Percentiles rank a stretch among this genome's conserved stretches.
These are phyloP conservation scores for Stephania yunnanensis DNA, from an alignment of 164 flowering plant species.

Conservation along the genomic window DNA sequence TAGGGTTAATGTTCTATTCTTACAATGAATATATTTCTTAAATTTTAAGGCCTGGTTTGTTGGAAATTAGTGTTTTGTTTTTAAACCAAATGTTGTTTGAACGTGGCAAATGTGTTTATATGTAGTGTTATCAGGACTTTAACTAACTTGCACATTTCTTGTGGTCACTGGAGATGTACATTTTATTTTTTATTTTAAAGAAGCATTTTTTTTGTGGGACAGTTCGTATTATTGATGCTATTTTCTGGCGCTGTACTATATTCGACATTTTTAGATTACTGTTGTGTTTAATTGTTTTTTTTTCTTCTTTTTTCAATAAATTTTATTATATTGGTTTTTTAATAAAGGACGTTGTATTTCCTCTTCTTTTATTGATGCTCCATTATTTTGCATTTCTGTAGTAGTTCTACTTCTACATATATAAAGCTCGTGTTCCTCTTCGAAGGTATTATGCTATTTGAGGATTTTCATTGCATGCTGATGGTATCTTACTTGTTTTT, in stretches of 20 bases:
- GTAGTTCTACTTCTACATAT: not conserved
- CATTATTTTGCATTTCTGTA: not conserved
- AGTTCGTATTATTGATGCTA: not conserved
- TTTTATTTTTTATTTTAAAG: not conserved
- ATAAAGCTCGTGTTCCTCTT: not conserved
- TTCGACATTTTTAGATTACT: not conserved
- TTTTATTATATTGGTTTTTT: not conserved
- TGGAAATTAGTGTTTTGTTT: not conserved
- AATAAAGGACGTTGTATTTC: not conserved
- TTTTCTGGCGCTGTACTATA: not conserved
- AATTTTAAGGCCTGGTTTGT: not conserved
- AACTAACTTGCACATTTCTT: not conserved
- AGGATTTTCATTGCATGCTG: not conserved
- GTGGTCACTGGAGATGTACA: not conserved
- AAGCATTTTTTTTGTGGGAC: not conserved
- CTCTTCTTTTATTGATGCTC: not conserved
- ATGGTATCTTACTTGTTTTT: constrained; percentile 12
- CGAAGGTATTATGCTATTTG: not conserved
- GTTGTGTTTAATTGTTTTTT: not conserved
- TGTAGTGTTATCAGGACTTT: not conserved
- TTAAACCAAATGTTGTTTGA: not conserved
- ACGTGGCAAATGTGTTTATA: not conserved
- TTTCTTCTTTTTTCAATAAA: not conserved
- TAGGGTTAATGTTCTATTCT: too few relatives aligned
- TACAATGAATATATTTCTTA: not conserved